Base-by-base conservation (phyloP, 2,329 filamentous ascomycete genomes). In the Fusarium papillatum region DNA sequence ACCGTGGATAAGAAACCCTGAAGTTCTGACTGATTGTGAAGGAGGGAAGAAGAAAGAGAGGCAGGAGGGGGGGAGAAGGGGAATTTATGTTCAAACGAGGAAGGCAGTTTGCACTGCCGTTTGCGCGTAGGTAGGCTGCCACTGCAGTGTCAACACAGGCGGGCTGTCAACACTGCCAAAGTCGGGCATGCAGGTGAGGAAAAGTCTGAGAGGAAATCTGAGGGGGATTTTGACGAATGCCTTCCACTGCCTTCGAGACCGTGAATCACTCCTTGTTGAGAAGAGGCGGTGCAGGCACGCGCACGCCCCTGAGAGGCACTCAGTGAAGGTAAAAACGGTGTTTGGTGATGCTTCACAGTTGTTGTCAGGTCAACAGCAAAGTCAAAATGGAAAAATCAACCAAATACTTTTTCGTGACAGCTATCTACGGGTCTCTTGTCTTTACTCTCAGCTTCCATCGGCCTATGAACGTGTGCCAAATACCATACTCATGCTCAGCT, bases 231-330 rank as follows among this genome's bases (percentile, higher is more conserved):
- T n/a, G 31, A 24, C 17, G 5, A 34, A 7, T 22, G 7, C 17
- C 26, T 50, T 24, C 16, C 2, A 16, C 5, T n/a, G 16, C 24
- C 48, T 53, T 53, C 16, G 24, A 53, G 38, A 7, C 63, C 50
- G 64, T 76, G 73, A 71, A 66, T 71, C 70, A 76, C 67, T 31
- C 55, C 16, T 38, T 55, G 29, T 55, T 55, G 50, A 55, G 19
- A 7, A 19, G 50, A 36, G 53, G 53, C 13, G 29, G 19, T 22
- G 53, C 29, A 34, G 4, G n/a, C 13, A 22, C 31, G 10, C 50
- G 22, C n/a, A n/a, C n/a, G 53, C 53, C 53, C 53, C 36, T 59
- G n/a, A 50, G 43, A 36, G 43, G 19, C 19, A 34, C 29, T 9
- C 29, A 7, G 55, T 10, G 34, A 59, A 43, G 22, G 19, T 13